Base-by-base conservation (phyloP, 768 basidiomycete genomes). In the Russula olivacea region DNA sequence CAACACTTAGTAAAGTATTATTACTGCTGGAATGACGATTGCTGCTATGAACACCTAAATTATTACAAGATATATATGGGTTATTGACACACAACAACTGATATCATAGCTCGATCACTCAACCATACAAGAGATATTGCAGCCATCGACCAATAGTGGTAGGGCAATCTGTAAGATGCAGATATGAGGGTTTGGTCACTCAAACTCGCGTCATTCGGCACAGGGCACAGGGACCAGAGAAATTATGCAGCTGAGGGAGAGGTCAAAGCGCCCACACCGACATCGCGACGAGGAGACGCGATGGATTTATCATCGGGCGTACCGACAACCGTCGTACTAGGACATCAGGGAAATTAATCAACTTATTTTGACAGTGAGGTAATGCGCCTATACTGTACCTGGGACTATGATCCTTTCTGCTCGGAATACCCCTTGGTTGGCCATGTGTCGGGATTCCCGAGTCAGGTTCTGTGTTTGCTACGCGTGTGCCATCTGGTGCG, bases 401-500 rank as follows among this genome's bases (percentile, higher is more conserved):
- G 9, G 59, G 63, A 59, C 62, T 64, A 36, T 53, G 28, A 38
- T 41, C 53, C 21, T 54, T 32, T 9, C 12, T n/a, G 19, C 41
- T 12, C 15, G 61, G 45, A 34, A 63, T 64, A 53, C 48, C 10
- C 14, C 47, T 54, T 4, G 61, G 61, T 40, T 40, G 38, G 15
- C 38, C 38, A 9, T 63, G 41, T 10, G 52, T 40, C 25, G 51
- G 32, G 15, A 25, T 17, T 14, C n/a, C 28, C 19, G 25, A 25
- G 14, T 19, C 30, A 19, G 1, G 12, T 8, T 8, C 10, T 15
- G 32, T n/a, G 21, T 38, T 36, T 21, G 51, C 34, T 4, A 70
- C 43, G 11, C 73, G 69, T 1, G 73, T 74, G 4, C 73, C 73
- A 47, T 74, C 73, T 3, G 73, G 68, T 11, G 73, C 73, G 23